phyloP scores from a whole-genome alignment of 2,329 filamentous ascomycete species.

The Alternaria ventricosa region DNA sequence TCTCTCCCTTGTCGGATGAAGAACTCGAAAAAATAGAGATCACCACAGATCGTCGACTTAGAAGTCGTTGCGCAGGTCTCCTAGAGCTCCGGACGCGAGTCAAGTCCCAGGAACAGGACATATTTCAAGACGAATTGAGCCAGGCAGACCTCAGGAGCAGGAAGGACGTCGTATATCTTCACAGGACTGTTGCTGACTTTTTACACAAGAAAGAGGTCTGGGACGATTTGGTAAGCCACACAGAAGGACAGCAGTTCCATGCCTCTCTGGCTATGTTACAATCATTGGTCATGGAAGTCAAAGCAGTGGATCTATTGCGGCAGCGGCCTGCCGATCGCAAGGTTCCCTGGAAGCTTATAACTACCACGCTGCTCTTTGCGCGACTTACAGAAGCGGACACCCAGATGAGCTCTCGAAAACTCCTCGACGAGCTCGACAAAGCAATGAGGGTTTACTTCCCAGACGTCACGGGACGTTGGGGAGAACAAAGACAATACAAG shows the following conservation, averaged over 20 bases:
- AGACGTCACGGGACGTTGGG: too few species aligned
- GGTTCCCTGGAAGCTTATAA: not conserved
- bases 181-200: not conserved
- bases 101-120: too few species aligned
- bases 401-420: not conserved
- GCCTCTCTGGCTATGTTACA: not conserved
- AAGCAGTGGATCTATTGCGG: fast-evolving
- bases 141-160: too few species aligned
- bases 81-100: not conserved
- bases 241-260: not conserved
- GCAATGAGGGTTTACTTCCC: not conserved
- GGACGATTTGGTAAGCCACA: not conserved
- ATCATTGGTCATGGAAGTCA: not conserved
- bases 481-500: too few species aligned
- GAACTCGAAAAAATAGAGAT: not conserved
- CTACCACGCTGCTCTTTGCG: fast-evolving
- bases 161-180: not conserved
- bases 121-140: too few species aligned
- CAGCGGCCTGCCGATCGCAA: not conserved
- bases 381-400: not conserved
- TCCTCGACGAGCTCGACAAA: not conserved
- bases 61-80: not conserved
- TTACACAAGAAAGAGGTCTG: not conserved
- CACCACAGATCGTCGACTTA: not conserved
- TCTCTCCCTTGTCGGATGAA: not conserved